Evolutionary conservation across 352 stramenopile genomes (phyloP), one percentile per base, ranked within the genome.

Genomic region (Phytopythium sindhum): DNA sequence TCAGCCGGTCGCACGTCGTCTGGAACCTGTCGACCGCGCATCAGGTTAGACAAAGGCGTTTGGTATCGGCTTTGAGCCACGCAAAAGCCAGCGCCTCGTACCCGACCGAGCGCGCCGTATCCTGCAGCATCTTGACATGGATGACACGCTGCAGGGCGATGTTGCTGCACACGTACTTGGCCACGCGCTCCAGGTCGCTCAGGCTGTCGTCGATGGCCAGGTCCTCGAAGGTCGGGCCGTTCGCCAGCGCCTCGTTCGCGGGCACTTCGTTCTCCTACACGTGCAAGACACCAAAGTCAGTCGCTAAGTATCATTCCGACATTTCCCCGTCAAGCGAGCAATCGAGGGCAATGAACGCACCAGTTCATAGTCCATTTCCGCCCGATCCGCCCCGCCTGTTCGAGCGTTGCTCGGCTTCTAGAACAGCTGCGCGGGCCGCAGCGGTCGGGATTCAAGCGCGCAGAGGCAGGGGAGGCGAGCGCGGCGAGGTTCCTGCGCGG

Each of bases 131-230:
- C 77, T 97, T 98, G 24, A 98, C 95, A 75, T 99, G 97, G 53
- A 99, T 98, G 10, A 99, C 86, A 60, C 97, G 87, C 77, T 99
- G 97, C 42, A 99, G 69, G 11, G 96, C 96, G 71, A 99, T 99
- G 68, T 88, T 93, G 69, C 89, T 98, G 73, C 87, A 96, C 57
- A 90, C 89, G 74, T 99, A 99, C 64, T 97, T 93, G 56, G 96
- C 91, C 28, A 99, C 86, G 41, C 97, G 88, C 65, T 98, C 86
- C 37, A 99, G 73, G 61, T 98, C 84, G 63, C 86, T 97, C 29
- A 99, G 77, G 48, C 97, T 97, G 77, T 99, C 97, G 80, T 99
- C 96, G 68, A 99, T 98, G 8, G 97, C 97, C 45, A 99, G 80
- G 77, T 99, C 97, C 78, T 99, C 96, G 74, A 99, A 99, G n/a